phyloP scores from a whole-genome alignment of 2,329 filamentous ascomycete genomes.

The Thermothelomyces thermophilus region DNA sequence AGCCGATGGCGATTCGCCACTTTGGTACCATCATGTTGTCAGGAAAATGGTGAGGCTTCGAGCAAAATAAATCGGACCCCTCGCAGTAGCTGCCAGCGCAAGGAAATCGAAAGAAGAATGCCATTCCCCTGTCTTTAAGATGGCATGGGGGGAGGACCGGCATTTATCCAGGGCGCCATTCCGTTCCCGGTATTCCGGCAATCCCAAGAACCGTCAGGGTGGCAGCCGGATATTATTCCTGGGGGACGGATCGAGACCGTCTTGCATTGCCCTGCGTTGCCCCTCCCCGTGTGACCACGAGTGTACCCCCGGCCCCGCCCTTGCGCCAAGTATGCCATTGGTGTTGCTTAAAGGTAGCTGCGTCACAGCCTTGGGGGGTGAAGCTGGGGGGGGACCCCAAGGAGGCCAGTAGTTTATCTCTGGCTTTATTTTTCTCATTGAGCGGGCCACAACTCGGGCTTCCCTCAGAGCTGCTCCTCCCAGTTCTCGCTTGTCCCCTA shows the following conservation, averaged over 20 bases:
- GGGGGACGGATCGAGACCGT: slow-evolving; percentile 13
- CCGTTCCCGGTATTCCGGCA: slow-evolving; percentile 22
- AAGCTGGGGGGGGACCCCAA: too few species aligned
- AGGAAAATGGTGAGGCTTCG: slow-evolving; percentile 8
- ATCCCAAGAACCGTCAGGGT: slow-evolving; percentile 1
- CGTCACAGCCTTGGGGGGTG: neutral
- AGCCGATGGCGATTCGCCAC: slow-evolving; percentile 49
- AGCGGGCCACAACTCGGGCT: neutral
- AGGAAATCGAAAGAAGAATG: neutral
- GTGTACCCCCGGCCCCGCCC: slow-evolving; percentile 8
- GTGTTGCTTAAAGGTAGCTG: slow-evolving; percentile 10
- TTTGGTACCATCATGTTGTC: slow-evolving; percentile 37
- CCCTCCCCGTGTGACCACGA: slow-evolving; percentile 17
- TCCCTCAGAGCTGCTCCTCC: neutral
- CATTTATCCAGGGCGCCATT: slow-evolving; percentile 26
- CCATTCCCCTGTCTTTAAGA: slow-evolving; percentile 13
- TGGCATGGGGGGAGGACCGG: slow-evolving; percentile 8
- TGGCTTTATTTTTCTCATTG: too few species aligned
- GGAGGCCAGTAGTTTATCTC: too few species aligned
- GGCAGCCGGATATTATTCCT: slow-evolving; percentile 13
- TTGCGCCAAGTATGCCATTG: slow-evolving; percentile 20
- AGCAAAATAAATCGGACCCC: neutral
- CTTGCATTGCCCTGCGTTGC: slow-evolving; percentile 20
- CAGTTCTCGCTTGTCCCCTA: neutral
- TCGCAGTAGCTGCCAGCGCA: neutral